Evolutionary conservation across 306 rosid genomes (phyloP).

Genomic region (Luffa aegyptiaca): DNA sequence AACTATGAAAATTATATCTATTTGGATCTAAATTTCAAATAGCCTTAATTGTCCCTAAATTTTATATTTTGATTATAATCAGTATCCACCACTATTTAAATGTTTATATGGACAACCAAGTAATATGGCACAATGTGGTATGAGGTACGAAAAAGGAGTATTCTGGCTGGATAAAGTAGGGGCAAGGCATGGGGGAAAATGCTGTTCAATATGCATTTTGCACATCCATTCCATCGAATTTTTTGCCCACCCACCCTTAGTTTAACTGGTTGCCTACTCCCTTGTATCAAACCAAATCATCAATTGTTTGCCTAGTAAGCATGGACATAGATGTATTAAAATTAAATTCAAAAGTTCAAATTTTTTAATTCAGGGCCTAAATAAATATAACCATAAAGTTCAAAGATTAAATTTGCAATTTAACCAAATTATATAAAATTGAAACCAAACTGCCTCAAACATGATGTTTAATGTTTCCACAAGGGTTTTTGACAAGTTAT

Average conservation of each 20-base stretch:
- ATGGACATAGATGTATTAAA: not conserved
- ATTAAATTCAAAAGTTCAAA: not conserved
- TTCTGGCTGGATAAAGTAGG: not conserved
- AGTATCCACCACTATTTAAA: not conserved
- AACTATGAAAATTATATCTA: not conserved
- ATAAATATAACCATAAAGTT: not conserved
- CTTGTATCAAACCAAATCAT: not conserved
- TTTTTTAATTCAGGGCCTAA: not conserved
- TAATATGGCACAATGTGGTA: not conserved
- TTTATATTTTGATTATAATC: not conserved
- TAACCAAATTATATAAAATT: not conserved
- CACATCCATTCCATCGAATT: not conserved
- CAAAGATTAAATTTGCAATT: not conserved
- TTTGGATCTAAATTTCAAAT: not conserved
- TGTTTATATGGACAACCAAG: not conserved
- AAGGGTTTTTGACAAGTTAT: conserved; percentile 20
- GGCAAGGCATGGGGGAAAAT: not conserved
- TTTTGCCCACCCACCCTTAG: not conserved
- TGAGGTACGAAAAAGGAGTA: not conserved
- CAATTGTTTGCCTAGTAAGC: not conserved
- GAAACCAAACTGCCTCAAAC: not conserved
- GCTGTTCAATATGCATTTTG: not conserved
- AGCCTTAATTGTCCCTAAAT: not conserved
- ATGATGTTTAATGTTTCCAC: not conserved
- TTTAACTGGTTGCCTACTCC: not conserved